Base-by-base conservation (phyloP, 2,329 filamentous ascomycete species). In the Aspergillus ruber region DNA sequence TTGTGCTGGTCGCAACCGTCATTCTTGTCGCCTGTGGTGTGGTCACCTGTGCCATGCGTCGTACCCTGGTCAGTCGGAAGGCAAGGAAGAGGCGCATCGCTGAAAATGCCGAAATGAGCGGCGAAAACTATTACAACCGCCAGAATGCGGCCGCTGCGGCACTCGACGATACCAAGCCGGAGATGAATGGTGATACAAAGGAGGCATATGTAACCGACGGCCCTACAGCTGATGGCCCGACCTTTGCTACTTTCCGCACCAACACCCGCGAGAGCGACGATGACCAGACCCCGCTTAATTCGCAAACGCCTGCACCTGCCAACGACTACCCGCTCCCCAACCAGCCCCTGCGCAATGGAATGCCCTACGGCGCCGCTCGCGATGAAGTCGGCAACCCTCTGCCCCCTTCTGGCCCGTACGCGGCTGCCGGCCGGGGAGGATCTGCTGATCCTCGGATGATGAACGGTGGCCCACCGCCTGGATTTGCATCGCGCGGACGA, bases 21-120 rank as follows among this genome's bases (percentile, higher is more conserved):
- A 73, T 96, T 47, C 86, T 95, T 43, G 83, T 87, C 44, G 75
- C 88, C 20, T 87, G 88, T 63, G 86, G 85, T 38, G 79, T 98
- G 48, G 83, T 96, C 32, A 90, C 90, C 7, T 98, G 90, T 66
- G 90, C 89, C 18, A 97, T 97, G 90, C 86, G 93, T 54, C 83
- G 91, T 50, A 94, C 90, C 2, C 75, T 97, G 48, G 88, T 96
- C 51, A 88, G 88, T 67, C 82, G 91, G 59, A 96, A 96, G 73
- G 88, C 90, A n/a, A 81, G 90, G 52, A 90, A 93, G 77, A 88
- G 85, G 74, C 82, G 89, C 41, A 94, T 97, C 63, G 89, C 84
- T 2, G 87, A 94, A 67, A 95, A 97, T 64, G 88, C 90, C 6
- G 90, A 97, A 65, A 97, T 97, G 90, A 97, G 88, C 65, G 91